These are phyloP conservation scores for Pythium scleroteichum DNA, from an alignment of 352 stramenopile genomes.

Conservation along the genomic window DNA sequence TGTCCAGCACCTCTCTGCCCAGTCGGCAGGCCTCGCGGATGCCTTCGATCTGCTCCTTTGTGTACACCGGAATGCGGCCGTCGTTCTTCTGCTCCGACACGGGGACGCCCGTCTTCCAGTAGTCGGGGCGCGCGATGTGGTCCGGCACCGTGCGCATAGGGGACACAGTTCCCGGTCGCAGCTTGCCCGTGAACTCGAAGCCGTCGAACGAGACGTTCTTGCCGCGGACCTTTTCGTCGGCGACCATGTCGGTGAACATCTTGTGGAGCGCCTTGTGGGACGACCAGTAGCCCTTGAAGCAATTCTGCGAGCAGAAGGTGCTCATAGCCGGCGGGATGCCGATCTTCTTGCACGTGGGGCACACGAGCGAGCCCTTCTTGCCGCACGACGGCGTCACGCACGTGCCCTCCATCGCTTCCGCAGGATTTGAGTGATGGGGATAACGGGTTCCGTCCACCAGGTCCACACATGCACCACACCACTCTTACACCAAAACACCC, in stretches of 20 bases:
- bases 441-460: background rate
- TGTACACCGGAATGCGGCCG: conserved; percentile 93
- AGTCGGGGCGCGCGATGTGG: conserved; percentile 87
- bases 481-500: background rate
- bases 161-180: conserved; percentile 84
- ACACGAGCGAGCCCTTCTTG: conserved; percentile 86
- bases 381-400: conserved; percentile 76
- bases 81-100: conserved; percentile 65
- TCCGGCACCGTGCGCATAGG: conserved; percentile 74
- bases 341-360: conserved; percentile 92
- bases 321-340: conserved; percentile 82
- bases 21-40: conserved; percentile 90
- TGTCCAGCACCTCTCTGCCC: conserved; percentile 95
- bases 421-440: background rate
- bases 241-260: conserved; percentile 88
- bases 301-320: conserved; percentile 94
- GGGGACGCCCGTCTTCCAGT: conserved; percentile 84
- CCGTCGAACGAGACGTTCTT: conserved; percentile 46
- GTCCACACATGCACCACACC: conserved; percentile 1
- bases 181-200: conserved; percentile 81
- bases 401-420: conserved; percentile 15
- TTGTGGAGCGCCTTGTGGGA: conserved; percentile 97
- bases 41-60: conserved; percentile 90
- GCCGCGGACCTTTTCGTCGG: conserved; percentile 36
- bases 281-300: conserved; percentile 96